These are phyloP conservation scores for Aspergillus glaucus DNA, from an alignment of 2,329 filamentous ascomycete genomes.

Conservation along the genomic window DNA sequence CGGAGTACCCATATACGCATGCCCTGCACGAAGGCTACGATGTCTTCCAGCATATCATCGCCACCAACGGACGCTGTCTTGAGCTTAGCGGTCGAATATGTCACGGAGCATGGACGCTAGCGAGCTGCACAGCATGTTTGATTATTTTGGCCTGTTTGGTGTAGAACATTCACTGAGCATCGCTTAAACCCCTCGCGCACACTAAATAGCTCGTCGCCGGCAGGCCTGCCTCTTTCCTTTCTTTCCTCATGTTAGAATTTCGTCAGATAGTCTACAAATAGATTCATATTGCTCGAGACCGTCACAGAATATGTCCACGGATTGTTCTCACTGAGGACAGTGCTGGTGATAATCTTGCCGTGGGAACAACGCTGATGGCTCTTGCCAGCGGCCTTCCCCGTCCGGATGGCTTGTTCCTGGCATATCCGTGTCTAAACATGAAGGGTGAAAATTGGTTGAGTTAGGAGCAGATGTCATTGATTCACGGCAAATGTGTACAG, in stretches of 20 bases:
- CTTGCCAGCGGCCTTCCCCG: slow-evolving; percentile 55
- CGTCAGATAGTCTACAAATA: too few species aligned
- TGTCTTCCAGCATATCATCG: slow-evolving; percentile 68
- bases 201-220: too few species aligned
- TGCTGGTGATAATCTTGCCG: slow-evolving; percentile 73
- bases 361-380: slow-evolving; percentile 81
- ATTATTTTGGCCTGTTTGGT: too few species aligned
- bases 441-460: slow-evolving; percentile 99
- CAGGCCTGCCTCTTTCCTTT: too few species aligned
- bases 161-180: too few species aligned
- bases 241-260: too few species aligned
- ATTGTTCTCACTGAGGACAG: slow-evolving; percentile 74
- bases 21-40: slow-evolving; percentile 84
- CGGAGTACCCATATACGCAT: slow-evolving; percentile 78
- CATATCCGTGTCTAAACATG: slow-evolving; percentile 91
- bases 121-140: too few species aligned
- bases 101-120: too few species aligned
- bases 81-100: slow-evolving; percentile 61
- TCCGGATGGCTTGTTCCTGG: slow-evolving; percentile 74
- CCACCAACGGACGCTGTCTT: slow-evolving; percentile 66
- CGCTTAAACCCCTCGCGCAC: too few species aligned
- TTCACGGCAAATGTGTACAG: slow-evolving; percentile 72
- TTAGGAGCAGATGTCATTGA: slow-evolving; percentile 92
- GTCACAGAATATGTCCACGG: slow-evolving; percentile 55
- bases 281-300: too few species aligned